Evolutionary conservation across 805 yeast genomes (phyloP).

Genomic region (Candida vaughaniae): DNA sequence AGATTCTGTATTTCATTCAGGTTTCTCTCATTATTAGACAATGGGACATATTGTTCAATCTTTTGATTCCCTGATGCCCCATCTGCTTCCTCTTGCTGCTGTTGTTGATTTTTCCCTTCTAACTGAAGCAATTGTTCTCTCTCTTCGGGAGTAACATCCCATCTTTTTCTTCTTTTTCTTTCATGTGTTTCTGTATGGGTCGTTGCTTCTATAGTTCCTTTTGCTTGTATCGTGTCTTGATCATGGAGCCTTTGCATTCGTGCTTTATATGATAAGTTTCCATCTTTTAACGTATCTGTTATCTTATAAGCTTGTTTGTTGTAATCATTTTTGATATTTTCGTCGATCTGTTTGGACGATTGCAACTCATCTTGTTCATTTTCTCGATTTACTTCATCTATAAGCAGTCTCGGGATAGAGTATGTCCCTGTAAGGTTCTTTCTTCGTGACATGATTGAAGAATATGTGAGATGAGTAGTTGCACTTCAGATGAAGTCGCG

Average conservation of each 20-base stretch:
- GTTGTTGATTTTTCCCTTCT: slow-evolving; percentile 3
- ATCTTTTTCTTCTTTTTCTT: slow-evolving; percentile 34
- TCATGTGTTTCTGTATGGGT: background rate
- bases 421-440: slow-evolving; percentile 27
- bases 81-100: background rate
- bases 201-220: background rate
- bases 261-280: slow-evolving; percentile 24
- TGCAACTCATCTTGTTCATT: slow-evolving; percentile 16
- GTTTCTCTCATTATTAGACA: slow-evolving; percentile 31
- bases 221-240: slow-evolving; percentile 1
- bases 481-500: too few species aligned
- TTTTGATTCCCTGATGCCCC: background rate
- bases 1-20: slow-evolving; percentile 19
- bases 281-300: slow-evolving; percentile 23
- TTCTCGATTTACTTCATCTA: slow-evolving; percentile 24
- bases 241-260: slow-evolving; percentile 16
- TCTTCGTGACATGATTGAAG: slow-evolving; percentile 11
- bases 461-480: slow-evolving; percentile 6
- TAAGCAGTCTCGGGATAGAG: slow-evolving; percentile 30
- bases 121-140: slow-evolving; percentile 15
- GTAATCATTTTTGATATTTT: slow-evolving; percentile 24
- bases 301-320: slow-evolving; percentile 27
- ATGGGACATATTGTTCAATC: slow-evolving; percentile 51
- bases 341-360: slow-evolving; percentile 16
- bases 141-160: slow-evolving; percentile 46